Evolutionary conservation across 2,329 filamentous ascomycete genomes (phyloP), one percentile per base, ranked within the genome.

Genomic region (Phialophora macrospora): DNA sequence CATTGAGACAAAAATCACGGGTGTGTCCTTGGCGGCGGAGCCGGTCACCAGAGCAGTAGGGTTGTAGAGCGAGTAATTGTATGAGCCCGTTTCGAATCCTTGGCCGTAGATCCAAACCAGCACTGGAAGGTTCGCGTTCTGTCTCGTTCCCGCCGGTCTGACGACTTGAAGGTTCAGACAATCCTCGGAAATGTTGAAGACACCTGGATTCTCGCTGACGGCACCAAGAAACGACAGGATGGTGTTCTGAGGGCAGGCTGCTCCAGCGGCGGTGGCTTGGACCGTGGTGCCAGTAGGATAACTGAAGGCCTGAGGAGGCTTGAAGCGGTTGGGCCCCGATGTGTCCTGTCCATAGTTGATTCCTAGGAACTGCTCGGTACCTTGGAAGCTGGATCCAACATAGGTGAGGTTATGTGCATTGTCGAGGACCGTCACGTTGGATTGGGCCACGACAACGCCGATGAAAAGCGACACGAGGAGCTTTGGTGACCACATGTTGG

Each of bases 111-210:
- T 62, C 62, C 64, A 75, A 8, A 74, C 72, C 55, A 73, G 71
- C n/a, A 74, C 73, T 1, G 73, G 73, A 2, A 80, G 68, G 8
- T 72, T 72, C 22, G 62, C 51, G 49, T 62, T 59, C 3, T 71
- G 55, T 14, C 52, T 63, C 2, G 54, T 59, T 24, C 61, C 64
- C 1, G 60, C 56, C 6, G 68, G 66, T 51, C 68, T 59, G 4
- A 62, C 66, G 28, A 76, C 64, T 26, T 76, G 76, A 7, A 77
- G 66, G 28, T 68, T 76, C 11, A 77, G 69, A 20, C 76, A 77
- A 61, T 77, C 74, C 63, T 77, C 75, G 41, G 74, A 76, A 63
- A 74, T 72, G 12, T 72, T 60, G 63, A 54, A 63, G 41, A 66
- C 63, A 4, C 55, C 56, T 30, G 34, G 62, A 24, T 62, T 63